These are phyloP conservation scores for Kalanchoe fedtschenkoi DNA, from an alignment of 164 flowering plant genomes.

Conservation along the genomic window DNA sequence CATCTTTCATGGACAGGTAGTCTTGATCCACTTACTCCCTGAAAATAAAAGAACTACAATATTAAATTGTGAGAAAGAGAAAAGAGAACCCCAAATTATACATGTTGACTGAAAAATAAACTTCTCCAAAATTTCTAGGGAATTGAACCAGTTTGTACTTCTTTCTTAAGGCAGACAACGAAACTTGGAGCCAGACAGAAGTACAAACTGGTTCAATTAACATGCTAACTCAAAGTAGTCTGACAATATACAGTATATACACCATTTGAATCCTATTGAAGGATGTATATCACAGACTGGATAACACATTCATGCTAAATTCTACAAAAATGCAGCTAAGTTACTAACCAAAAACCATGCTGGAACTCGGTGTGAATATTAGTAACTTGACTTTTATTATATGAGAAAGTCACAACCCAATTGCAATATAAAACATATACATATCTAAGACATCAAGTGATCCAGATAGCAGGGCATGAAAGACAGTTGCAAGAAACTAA, in stretches of 20 bases:
- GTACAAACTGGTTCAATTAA: neutral
- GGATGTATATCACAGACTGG: neutral
- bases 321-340: too few species aligned
- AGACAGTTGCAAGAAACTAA: too few species aligned
- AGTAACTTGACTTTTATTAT: neutral
- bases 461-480: neutral
- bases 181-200: neutral
- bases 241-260: neutral
- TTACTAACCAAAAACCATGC: neutral
- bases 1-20: neutral
- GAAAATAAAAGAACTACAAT: neutral
- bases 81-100: neutral
- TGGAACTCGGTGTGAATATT: neutral
- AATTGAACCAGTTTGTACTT: too few species aligned
- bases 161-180: too few species aligned
- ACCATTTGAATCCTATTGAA: neutral
- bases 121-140: neutral
- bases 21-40: neutral
- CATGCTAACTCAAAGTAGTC: neutral
- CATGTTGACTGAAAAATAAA: neutral
- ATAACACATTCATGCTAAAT: neutral
- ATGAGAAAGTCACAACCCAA: neutral
- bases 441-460: neutral
- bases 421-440: neutral
- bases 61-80: neutral